Percentiles rank a stretch among this genome's conserved stretches.
Conservation (phyloP, 345 rosid genomes). For the Corymbia maculata region DNA sequence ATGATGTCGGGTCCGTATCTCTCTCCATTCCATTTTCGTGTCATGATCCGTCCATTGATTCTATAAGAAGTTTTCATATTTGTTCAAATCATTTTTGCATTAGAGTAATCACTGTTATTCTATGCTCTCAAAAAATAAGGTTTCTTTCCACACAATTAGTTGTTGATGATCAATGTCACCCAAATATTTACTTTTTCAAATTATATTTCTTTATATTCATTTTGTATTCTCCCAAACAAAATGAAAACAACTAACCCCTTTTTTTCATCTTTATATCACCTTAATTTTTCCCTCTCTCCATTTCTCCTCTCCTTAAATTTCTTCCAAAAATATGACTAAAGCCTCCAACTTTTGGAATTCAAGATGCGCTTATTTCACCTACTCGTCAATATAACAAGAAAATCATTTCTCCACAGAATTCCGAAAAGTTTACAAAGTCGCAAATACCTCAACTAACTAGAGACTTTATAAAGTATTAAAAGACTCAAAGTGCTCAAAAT, state of each 20-base stretch:
- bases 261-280: too few relatives aligned
- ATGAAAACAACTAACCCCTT: too few relatives aligned
- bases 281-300: background rate
- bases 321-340: background rate
- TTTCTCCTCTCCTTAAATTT: background rate
- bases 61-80: background rate
- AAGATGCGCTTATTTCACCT: background rate
- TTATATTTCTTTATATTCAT: background rate
- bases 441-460: background rate
- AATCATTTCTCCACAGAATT: background rate
- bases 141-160: background rate
- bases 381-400: accelerated
- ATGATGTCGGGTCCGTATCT: background rate
- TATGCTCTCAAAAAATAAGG: background rate
- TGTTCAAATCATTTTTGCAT: background rate
- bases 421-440: background rate
- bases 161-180: background rate
- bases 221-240: background rate
- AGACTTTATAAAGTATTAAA: background rate
- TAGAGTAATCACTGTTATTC: background rate
- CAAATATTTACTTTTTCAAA: background rate
- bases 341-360: background rate
- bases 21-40: background rate
- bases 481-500: background rate
- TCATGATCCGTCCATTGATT: background rate